A percentile compares a stretch with the other conserved stretches of the same genome.
Evolutionary conservation across 768 basidiomycete genomes (phyloP).

Genomic region (Mycena latifolia): DNA sequence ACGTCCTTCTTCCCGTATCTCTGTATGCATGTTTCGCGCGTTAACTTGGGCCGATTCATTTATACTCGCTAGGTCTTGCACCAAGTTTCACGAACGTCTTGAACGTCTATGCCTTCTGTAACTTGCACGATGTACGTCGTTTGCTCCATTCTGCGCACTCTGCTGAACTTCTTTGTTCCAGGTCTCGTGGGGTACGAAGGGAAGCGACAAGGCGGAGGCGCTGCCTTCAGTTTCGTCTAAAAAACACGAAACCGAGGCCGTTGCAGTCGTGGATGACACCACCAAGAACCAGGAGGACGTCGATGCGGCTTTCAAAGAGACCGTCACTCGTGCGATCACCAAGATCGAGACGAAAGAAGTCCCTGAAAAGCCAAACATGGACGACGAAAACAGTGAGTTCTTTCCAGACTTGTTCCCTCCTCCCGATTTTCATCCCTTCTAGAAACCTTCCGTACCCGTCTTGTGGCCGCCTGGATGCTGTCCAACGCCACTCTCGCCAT

Average conservation of each 20-base stretch:
- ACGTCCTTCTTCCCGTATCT: slow-evolving; percentile 94
- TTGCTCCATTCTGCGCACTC: background rate
- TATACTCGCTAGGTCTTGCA: slow-evolving; percentile 62
- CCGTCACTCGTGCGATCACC: slow-evolving; percentile 81
- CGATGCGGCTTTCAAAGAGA: slow-evolving; percentile 85
- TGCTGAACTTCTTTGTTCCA: slow-evolving; percentile 39
- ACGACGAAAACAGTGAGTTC: slow-evolving; percentile 75
- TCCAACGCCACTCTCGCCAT: slow-evolving; percentile 68
- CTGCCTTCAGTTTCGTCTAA: slow-evolving; percentile 74
- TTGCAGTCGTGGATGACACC: slow-evolving; percentile 83
- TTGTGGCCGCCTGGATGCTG: slow-evolving; percentile 82
- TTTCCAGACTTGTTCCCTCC: background rate
- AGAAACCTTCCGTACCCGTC: slow-evolving; percentile 83
- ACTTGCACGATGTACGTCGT: slow-evolving; percentile 84
- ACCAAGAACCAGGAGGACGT: slow-evolving; percentile 82
- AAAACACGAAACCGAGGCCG: slow-evolving; percentile 73
- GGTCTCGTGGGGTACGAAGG: slow-evolving; percentile 97
- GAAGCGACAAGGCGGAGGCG: slow-evolving; percentile 92
- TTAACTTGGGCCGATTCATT: background rate
- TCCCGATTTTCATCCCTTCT: background rate
- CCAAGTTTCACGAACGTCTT: slow-evolving; percentile 95
- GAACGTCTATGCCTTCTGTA: slow-evolving; percentile 98
- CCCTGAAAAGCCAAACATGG: slow-evolving; percentile 77
- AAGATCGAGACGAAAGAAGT: slow-evolving; percentile 67
- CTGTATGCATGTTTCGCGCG: slow-evolving; percentile 46